Evolutionary conservation across 306 rosid species (phyloP).

Genomic region (Vigna reflexopilosa): DNA sequence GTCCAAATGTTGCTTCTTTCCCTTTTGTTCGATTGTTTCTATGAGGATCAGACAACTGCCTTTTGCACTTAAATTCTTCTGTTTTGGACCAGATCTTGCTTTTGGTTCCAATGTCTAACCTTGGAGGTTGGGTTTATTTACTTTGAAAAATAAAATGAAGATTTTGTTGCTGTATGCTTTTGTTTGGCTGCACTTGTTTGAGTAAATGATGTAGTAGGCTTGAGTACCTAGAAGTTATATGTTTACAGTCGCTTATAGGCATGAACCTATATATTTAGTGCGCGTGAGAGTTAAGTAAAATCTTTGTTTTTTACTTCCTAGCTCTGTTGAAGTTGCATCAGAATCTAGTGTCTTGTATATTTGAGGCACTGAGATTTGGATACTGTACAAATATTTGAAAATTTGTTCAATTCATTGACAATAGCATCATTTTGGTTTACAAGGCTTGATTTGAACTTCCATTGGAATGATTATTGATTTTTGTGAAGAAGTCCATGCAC

Average conservation of each 20-base stretch:
- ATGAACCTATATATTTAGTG: neutral
- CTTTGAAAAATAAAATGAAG: neutral
- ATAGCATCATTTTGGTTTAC: conserved; percentile 8
- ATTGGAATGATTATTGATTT: conserved; percentile 7
- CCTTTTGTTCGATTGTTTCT: conserved; percentile 28
- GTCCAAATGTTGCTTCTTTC: conserved; percentile 12
- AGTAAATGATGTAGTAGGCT: neutral
- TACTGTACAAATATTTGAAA: conserved; percentile 27
- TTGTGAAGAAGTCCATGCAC: neutral
- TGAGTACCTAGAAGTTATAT: neutral
- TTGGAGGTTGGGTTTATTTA: conserved; percentile 17
- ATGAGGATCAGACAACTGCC: conserved; percentile 10
- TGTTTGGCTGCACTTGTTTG: conserved; percentile 31
- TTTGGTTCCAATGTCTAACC: conserved; percentile 28
- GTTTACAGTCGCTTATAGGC: neutral
- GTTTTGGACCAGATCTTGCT: conserved; percentile 10
- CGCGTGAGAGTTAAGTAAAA: neutral
- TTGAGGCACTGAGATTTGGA: conserved; percentile 12
- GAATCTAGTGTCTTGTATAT: conserved; percentile 20
- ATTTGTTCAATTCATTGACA: conserved; percentile 7
- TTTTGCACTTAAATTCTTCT: neutral
- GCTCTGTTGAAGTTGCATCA: neutral
- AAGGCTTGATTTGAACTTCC: conserved; percentile 18
- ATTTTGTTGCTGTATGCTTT: conserved; percentile 1
- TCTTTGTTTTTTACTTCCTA: conserved; percentile 17